Evolutionary conservation across 2,329 filamentous ascomycete species (phyloP), one percentile per base, ranked within the genome.

Genomic region (Fusarium torreyae): DNA sequence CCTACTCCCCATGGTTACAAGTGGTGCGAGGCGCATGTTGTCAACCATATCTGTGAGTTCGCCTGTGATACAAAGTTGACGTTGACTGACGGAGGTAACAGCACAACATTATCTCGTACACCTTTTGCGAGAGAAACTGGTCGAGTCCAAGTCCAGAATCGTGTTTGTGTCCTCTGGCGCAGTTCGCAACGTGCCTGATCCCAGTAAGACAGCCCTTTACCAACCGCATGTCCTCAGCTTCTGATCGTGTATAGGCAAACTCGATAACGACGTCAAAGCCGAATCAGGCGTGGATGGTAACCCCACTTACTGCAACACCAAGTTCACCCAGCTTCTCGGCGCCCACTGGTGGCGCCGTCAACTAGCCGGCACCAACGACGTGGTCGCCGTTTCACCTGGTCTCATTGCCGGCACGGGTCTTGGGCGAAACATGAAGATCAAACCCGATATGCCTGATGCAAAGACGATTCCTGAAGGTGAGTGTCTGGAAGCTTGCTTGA

Each of bases 301-400:
- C 3, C 63, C 49, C 0, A 75, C 81, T 10, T 88, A 88, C 63
- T 22, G 67, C 10, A 76, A 80, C 40, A 82, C 81, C 63, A 88
- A 88, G 68, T 87, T 88, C 58, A 77, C 81, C 1, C 84, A 85
- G 64, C 79, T 87, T 0, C 81, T 87, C 1, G 79, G 79, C 8
- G 84, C 85, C 2, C 85, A 87, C 48, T 88, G 85, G 85, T 88
- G 86, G 86, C 84, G 84, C 3, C 84, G 85, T 5, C 78, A 86
- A 66, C 80, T 88, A n/a, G 57, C 68, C 1, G 82, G 76, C 24
- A 75, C 78, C 26, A 84, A 81, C 70, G 69, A 76, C 7, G 82
- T 88, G 20, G 80, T 88, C 7, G 86, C 86, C 13, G 85, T 86
- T 7, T 87, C 85, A 10, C 86, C 86, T 0, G 86, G 86, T 1